Conservation (phyloP, 257 asterid genomes). For the Leptodermis oblonga region DNA sequence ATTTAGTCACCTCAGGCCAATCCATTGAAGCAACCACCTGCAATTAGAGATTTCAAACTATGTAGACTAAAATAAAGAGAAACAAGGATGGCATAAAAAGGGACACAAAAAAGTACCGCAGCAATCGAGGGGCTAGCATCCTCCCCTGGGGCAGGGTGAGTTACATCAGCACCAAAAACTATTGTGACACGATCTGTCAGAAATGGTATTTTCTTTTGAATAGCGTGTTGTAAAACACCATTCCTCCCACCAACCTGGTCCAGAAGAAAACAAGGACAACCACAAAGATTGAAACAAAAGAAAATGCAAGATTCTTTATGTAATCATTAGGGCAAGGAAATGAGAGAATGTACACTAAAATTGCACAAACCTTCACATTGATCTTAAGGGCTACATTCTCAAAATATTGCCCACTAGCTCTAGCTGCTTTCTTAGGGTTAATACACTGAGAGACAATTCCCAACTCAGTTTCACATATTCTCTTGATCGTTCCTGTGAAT, state of each 20-base stretch:
- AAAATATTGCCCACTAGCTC: constrained; percentile 39
- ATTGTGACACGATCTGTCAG: constrained; percentile 60
- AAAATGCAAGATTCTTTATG: background rate
- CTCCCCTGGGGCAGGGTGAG: constrained; percentile 87
- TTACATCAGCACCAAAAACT: constrained; percentile 88
- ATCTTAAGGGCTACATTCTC: constrained; percentile 77
- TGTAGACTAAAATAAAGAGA: background rate
- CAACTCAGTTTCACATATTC: constrained; percentile 72
- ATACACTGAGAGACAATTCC: constrained; percentile 92
- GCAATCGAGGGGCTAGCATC: constrained; percentile 84
- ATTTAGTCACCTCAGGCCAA: constrained; percentile 82
- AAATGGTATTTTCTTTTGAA: constrained; percentile 22
- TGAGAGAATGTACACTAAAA: background rate
- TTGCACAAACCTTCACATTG: constrained; percentile 64
- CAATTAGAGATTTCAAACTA: background rate
- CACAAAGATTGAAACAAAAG: background rate
- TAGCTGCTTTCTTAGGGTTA: constrained; percentile 37
- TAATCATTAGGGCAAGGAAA: background rate
- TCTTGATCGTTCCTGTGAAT: constrained; percentile 61
- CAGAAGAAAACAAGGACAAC: background rate
- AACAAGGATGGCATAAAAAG: background rate
- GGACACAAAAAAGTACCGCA: constrained; percentile 43
- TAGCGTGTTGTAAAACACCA: constrained; percentile 44
- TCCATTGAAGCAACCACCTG: constrained; percentile 97
- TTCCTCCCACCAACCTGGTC: constrained; percentile 78